These are phyloP conservation scores for Fremontodendron californicum DNA, from an alignment of 345 rosid genomes.

Conservation along the genomic window DNA sequence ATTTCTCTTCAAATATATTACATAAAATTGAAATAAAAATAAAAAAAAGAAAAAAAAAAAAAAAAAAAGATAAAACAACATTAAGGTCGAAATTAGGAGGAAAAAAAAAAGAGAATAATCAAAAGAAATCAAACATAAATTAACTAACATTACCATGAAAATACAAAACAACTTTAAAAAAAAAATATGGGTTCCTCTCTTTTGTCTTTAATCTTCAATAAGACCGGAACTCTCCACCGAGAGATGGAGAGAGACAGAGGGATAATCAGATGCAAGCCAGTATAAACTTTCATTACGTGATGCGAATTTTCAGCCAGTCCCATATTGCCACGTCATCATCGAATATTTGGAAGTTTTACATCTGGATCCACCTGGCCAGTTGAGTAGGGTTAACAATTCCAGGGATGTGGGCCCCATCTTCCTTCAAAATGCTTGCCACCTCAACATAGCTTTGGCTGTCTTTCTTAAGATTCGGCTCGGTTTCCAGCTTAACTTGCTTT, in stretches of 20 bases:
- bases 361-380: conserved; percentile 65
- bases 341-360: conserved; percentile 28
- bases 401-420: conserved; percentile 54
- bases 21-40: too few species aligned
- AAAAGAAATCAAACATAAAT: not conserved
- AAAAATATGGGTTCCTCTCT: not conserved
- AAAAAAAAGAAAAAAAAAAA: too few species aligned
- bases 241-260: not conserved
- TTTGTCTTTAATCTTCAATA: not conserved
- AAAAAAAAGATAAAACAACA: not conserved
- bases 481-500: conserved; percentile 8
- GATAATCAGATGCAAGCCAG: not conserved
- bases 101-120: too few species aligned
- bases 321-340: not conserved
- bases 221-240: too few species aligned
- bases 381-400: conserved; percentile 72
- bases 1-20: not conserved
- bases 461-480: conserved; percentile 25
- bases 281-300: not conserved
- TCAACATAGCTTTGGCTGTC: conserved; percentile 42
- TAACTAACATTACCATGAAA: not conserved
- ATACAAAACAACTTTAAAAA: not conserved
- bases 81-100: not conserved
- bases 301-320: conserved; percentile 1
- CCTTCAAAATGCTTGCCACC: conserved; percentile 63